Conservation (phyloP, 2,329 filamentous ascomycete species). For the Colletotrichum lentis region DNA sequence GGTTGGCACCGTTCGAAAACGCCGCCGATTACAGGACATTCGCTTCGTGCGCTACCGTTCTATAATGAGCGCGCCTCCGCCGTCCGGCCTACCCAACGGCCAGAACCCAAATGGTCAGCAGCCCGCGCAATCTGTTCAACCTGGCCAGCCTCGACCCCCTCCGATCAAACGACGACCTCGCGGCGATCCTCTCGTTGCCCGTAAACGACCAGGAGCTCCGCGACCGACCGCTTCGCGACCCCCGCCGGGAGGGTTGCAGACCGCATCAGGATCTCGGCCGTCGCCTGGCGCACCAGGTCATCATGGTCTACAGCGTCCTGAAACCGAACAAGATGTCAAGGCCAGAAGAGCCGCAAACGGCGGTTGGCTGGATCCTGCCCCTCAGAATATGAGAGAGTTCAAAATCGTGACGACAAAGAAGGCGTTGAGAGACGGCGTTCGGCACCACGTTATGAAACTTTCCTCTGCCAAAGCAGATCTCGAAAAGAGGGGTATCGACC, state of each 20-base stretch:
- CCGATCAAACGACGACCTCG: constrained; percentile 56
- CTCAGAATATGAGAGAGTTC: constrained; percentile 55
- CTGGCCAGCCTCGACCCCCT: constrained; percentile 47
- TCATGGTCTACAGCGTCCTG: constrained; percentile 34
- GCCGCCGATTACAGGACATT: neutral
- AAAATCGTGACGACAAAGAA: constrained; percentile 82
- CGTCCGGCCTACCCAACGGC: constrained; percentile 46
- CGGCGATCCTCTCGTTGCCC: constrained; percentile 70
- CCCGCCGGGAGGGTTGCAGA: constrained; percentile 41
- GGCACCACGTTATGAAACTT: constrained; percentile 89
- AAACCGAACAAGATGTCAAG: constrained; percentile 42
- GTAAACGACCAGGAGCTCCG: constrained; percentile 58
- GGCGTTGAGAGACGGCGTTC: constrained; percentile 78
- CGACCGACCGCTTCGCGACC: constrained; percentile 43
- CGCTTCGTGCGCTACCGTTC: neutral
- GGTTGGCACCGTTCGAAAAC: neutral
- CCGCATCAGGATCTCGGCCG: constrained; percentile 36
- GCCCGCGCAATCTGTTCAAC: constrained; percentile 29
- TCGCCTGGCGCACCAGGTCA: constrained; percentile 26
- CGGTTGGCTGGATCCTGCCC: constrained; percentile 66
- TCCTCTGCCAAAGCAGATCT: constrained; percentile 60
- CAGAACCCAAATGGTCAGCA: constrained; percentile 46
- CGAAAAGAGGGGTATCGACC: constrained; percentile 70
- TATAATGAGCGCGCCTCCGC: constrained; percentile 57
- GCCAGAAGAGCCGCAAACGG: constrained; percentile 48